Evolutionary conservation across 768 basidiomycete genomes (phyloP).

Genomic region (Xanthoconium purpureum): DNA sequence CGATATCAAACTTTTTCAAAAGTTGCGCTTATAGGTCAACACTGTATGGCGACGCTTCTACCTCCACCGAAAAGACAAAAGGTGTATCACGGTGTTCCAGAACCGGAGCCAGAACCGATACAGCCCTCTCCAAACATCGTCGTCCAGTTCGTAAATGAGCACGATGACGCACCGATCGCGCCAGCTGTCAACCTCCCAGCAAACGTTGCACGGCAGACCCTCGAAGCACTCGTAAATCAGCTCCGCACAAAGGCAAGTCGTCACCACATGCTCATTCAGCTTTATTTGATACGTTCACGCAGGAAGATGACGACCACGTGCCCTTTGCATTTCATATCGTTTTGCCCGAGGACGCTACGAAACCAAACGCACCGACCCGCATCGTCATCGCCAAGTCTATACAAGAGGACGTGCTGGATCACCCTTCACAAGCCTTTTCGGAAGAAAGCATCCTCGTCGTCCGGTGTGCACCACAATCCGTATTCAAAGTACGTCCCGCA

Average conservation of each 20-base stretch:
- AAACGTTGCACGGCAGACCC: constrained; percentile 75
- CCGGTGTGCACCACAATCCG: constrained; percentile 91
- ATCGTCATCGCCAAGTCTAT: constrained; percentile 85
- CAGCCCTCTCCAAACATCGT: constrained; percentile 64
- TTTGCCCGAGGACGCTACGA: constrained; percentile 55
- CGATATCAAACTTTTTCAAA: neutral
- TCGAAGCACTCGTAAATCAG: constrained; percentile 89
- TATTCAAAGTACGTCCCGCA: constrained; percentile 91
- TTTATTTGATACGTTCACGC: constrained; percentile 6
- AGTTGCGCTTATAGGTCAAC: neutral
- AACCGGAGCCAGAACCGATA: constrained; percentile 51
- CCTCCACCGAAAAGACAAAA: constrained; percentile 90
- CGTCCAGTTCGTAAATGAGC: constrained; percentile 90
- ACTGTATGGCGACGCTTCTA: constrained; percentile 80
- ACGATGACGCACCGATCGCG: constrained; percentile 76
- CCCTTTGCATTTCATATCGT: constrained; percentile 90
- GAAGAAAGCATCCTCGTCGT: constrained; percentile 86
- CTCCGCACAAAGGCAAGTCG: constrained; percentile 65
- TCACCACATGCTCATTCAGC: constrained; percentile 11
- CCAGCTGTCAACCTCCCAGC: constrained; percentile 89
- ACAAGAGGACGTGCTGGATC: constrained; percentile 72
- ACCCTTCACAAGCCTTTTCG: constrained; percentile 68
- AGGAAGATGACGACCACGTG: constrained; percentile 76
- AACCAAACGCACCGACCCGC: constrained; percentile 59
- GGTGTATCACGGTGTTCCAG: constrained; percentile 69